Percentiles rank a stretch among this genome's conserved stretches.
phyloP scores from a whole-genome alignment of 176 grass and related monocot genomes.

The Rhynchospora tenuis region DNA sequence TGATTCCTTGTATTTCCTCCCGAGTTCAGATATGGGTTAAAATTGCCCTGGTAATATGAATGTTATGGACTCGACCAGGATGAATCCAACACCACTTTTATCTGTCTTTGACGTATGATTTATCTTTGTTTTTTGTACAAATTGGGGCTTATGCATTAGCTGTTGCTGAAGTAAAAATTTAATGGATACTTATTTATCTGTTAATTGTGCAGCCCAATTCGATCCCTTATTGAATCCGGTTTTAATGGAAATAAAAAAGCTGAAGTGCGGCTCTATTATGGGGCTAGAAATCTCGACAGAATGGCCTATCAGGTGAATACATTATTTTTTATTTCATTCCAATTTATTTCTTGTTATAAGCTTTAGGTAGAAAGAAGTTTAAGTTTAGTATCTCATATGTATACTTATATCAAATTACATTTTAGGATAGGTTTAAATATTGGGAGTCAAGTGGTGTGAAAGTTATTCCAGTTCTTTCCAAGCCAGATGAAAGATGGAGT shows the following conservation, averaged over 20 bases:
- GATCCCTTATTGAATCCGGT: conserved; percentile 75
- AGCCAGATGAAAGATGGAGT: conserved; percentile 37
- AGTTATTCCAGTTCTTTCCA: conserved; percentile 44
- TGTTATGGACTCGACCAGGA: background rate
- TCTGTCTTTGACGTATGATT: background rate
- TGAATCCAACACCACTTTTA: background rate
- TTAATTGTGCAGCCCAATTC: conserved; percentile 56
- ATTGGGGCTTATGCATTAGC: background rate
- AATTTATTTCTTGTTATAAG: background rate
- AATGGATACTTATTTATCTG: background rate
- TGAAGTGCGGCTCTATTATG: conserved; percentile 92
- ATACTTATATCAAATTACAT: conserved; percentile 5
- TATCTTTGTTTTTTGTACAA: background rate
- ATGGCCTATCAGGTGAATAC: conserved; percentile 59
- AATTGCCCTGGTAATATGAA: too few species aligned
- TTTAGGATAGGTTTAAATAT: conserved; percentile 47
- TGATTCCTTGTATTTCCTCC: background rate
- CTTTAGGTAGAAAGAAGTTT: background rate
- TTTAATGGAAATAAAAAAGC: conserved; percentile 60
- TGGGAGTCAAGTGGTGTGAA: conserved; percentile 45
- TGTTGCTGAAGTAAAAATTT: background rate
- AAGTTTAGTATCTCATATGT: background rate
- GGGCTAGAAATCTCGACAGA: conserved; percentile 59
- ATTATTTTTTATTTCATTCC: background rate
- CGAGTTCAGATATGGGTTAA: too few species aligned